Evolutionary conservation across 495 filamentous ascomycete species (phyloP), one percentile per base, ranked within the genome.

Genomic region (Tuber magnatum): DNA sequence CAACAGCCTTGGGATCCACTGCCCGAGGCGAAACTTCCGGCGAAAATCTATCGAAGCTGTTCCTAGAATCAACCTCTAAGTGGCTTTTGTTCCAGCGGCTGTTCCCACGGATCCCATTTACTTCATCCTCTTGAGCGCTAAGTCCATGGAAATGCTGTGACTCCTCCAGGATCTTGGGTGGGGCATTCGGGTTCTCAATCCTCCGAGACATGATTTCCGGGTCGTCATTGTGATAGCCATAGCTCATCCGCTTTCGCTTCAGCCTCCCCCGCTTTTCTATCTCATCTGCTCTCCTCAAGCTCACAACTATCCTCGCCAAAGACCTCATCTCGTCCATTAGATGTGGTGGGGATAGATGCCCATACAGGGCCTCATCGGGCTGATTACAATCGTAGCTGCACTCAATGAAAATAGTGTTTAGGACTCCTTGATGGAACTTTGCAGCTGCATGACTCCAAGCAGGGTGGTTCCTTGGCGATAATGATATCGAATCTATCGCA

Each of bases 321-420:
- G 85, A 87, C 69, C 85, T 86, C 80, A 99, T 85, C 82, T 99
- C 95, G 39, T 89, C 86, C 65, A 91, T 87, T 6, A 99, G 84
- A 82, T 93, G 94, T 7, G 91, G 87, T 1, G 95, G 94, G 10
- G 91, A 90, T 3, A 99, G 87, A 80, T 99, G 95, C 2, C 95
- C 95, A 81, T 92, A 99, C 3, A 99, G 87, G 12, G 87, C 87
- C 41, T 90, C 88, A 72, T 94, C 91, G 24, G 89, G 86, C 76
- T 92, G 90, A 12, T 86, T 86, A 80, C 97, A 90, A 76, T 91
- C 92, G 82, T 93, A 99, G 43, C 92, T 94, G 82, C 95, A 98
- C 86, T 99, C 95, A 79, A 99, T 97, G 81, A 97, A 93, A 10
- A 99, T 90, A 16, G 91, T 94, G 1, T 86, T 85, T 2, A 99